Conservation (phyloP, 805 yeast genomes). For the Ogataea sp. region DNA sequence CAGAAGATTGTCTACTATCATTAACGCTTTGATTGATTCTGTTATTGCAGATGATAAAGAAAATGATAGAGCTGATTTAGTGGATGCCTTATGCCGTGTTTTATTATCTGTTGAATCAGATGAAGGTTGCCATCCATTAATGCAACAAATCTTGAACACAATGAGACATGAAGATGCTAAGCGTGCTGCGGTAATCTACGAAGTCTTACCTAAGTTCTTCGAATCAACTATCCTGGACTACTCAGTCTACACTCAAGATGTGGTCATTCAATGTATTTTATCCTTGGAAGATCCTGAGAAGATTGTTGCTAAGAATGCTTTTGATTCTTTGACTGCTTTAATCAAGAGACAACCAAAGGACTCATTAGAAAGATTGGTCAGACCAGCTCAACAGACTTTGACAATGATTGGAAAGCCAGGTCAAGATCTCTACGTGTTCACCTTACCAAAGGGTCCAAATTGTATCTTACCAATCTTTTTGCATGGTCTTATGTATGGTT, state of each 20-base stretch:
- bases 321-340: slow-evolving; percentile 56
- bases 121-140: slow-evolving; percentile 75
- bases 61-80: slow-evolving; percentile 27
- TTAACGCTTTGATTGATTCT: slow-evolving; percentile 65
- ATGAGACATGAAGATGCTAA: slow-evolving; percentile 68
- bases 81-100: slow-evolving; percentile 57
- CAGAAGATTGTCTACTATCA: slow-evolving; percentile 62
- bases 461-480: slow-evolving; percentile 85
- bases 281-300: slow-evolving; percentile 64
- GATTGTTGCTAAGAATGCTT: slow-evolving; percentile 55
- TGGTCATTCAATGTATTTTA: slow-evolving; percentile 61
- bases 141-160: slow-evolving; percentile 71
- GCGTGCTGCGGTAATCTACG: slow-evolving; percentile 55
- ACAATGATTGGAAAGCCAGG: slow-evolving; percentile 53
- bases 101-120: slow-evolving; percentile 65
- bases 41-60: slow-evolving; percentile 32
- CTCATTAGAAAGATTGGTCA: slow-evolving; percentile 65
- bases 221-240: slow-evolving; percentile 58
- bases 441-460: slow-evolving; percentile 74
- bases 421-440: slow-evolving; percentile 65
- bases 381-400: slow-evolving; percentile 73
- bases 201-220: slow-evolving; percentile 68
- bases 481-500: slow-evolving; percentile 95
- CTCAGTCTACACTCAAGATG: slow-evolving; percentile 63
- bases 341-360: slow-evolving; percentile 70